A percentile compares a stretch with the other conserved stretches of the same genome.
Evolutionary conservation across 2,329 filamentous ascomycete species (phyloP).

Genomic region (Microcyclospora tardicrescens): DNA sequence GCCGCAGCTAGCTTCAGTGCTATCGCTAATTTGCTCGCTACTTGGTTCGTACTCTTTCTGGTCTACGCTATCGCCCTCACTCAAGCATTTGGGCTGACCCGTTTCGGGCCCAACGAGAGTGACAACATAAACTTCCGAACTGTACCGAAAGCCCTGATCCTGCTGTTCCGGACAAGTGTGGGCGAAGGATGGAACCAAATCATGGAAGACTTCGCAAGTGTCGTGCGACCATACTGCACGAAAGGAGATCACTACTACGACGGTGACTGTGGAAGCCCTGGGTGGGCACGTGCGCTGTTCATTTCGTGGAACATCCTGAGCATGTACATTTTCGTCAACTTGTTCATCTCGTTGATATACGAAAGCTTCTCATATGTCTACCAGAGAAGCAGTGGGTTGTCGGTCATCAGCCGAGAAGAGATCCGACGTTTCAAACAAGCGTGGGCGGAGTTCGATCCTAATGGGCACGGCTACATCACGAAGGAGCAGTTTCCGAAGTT

Average conservation of each 20-base stretch:
- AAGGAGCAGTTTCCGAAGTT: constrained; percentile 82
- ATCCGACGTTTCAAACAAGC: constrained; percentile 96
- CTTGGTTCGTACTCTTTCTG: constrained; percentile 93
- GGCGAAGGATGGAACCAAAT: constrained; percentile 94
- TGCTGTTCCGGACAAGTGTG: constrained; percentile 84
- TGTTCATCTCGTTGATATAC: constrained; percentile 97
- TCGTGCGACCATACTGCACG: constrained; percentile 71
- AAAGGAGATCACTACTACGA: constrained; percentile 58
- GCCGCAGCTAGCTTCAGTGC: constrained; percentile 83
- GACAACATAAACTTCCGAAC: constrained; percentile 85
- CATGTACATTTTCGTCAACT: constrained; percentile 99
- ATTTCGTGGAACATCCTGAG: constrained; percentile 97
- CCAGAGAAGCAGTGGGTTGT: constrained; percentile 86
- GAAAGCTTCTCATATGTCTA: constrained; percentile 99
- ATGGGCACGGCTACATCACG: constrained; percentile 79
- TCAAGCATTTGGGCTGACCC: constrained; percentile 87
- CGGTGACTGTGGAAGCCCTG: constrained; percentile 82
- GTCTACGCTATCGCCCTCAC: constrained; percentile 95
- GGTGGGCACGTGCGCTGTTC: constrained; percentile 81
- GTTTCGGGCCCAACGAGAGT: constrained; percentile 60
- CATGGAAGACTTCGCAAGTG: constrained; percentile 87
- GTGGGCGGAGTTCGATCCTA: constrained; percentile 89
- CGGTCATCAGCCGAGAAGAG: constrained; percentile 80
- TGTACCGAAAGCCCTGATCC: constrained; percentile 82
- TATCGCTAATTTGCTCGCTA: constrained; percentile 84